Base-by-base conservation (phyloP, 2,329 filamentous ascomycete species). In the Phialophora macrospora region DNA sequence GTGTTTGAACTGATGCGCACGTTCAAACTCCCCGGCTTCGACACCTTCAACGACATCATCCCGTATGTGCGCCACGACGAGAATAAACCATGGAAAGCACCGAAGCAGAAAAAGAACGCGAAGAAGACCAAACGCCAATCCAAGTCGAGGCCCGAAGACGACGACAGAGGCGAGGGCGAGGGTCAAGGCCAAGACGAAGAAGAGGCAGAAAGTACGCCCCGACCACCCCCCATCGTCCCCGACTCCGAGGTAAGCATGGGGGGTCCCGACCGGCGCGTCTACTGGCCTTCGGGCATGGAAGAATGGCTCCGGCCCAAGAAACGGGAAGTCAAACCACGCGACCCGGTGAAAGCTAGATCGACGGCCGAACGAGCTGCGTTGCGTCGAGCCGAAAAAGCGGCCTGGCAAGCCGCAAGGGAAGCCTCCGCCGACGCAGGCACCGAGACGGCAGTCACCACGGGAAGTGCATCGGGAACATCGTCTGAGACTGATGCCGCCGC, bases 1-100 rank as follows among this genome's bases (percentile, higher is more conserved):
- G 92, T 97, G 0, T 96, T 98, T 73, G 92, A 96, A 70, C 83
- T 98, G 20, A 97, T 97, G 93, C 85, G 90, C 24, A 93, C 84
- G 0, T 96, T 93, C 76, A 93, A 89, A 72, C 82, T 98, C 0
- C 91, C 93, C 0, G 93, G 93, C 0, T 91, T 88, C 78, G 83
- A 95, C 22, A 84, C 79, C 0, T 87, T 96, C 74, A 90, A 90
- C 71, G 88, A 96, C 62, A 81, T 98, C 1, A 81, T 94, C 2
- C 93, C 93, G 0, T 85, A 93, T 74, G 86, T 89, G 64, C 85
- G 93, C 0, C 82, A 84, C 2, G 93, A 97, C 71, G 91, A 96
- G 74, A 89, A 91, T 70, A 87, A 83, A 68, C 78, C 81, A 0
- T 76, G 83, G 49, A 87, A 85, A 64, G 77, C 80, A 14, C 75